Evolutionary conservation across 1,284 basidiomycete species (phyloP), one percentile per base, ranked within the genome.

Genomic region (Gomphus bonarii): DNA sequence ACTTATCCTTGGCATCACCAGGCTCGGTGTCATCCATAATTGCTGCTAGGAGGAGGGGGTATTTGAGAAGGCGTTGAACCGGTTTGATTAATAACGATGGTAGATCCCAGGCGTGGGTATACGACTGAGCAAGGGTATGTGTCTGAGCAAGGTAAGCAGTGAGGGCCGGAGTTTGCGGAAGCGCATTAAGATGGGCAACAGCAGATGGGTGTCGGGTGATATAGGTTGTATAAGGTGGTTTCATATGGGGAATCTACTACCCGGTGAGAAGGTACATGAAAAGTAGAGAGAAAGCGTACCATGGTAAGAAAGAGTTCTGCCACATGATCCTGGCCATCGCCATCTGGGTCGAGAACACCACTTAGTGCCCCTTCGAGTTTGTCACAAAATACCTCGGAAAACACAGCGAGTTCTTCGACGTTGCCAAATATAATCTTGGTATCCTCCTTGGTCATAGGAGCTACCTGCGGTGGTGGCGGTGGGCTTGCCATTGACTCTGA

Each of bases 41-140:
- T 52, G 91, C 84, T 18, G 73, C 72, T 40, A 97, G 82, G 18
- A 97, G 80, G 11, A 97, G 77, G 0, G 94, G 87, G 67, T 97
- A 97, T 68, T 95, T 97, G 63, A 93, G 81, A 50, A 95, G 77
- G n/a, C 91, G 81, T 65, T 95, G 92, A 7, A 95, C 88, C 33
- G 92, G 92, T 69, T 94, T 90, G 69, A 93, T 97, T 59, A 97
- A 82, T 60, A 97, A 79, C 1, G 92, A 95, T 7, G 88, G 79
- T 47, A 97, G 80, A 69, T 97, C 94, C 95, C 94, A 97, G 1
- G 93, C 91, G 65, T 93, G 88, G 0, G 92, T 89, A 48, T 85
- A 78, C 4, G 80, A 76, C 20, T 85, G 81, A 14, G 90, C 84
- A 42, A 84, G 74, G 3, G 73, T 72, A 67, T 84, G 83, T 28